Percentiles rank a stretch among this genome's conserved stretches.
phyloP scores from a whole-genome alignment of 176 grass and related monocot genomes.

The Microstegium vimineum region DNA sequence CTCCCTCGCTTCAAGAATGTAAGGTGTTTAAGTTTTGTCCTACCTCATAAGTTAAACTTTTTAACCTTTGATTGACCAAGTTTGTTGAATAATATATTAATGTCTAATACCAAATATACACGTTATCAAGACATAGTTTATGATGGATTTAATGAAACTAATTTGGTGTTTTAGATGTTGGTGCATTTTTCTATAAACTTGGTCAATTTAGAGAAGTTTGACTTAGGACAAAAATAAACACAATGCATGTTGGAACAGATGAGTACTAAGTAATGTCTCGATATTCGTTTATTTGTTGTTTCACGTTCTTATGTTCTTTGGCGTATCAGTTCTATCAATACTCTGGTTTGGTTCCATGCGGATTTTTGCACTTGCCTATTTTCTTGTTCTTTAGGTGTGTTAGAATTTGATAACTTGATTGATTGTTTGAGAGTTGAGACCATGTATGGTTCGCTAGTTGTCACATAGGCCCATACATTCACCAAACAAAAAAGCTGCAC shows the following conservation, averaged over 20 bases:
- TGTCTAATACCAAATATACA: background rate
- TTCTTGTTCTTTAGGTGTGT: conserved; percentile 1
- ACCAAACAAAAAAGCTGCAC: background rate
- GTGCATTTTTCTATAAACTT: background rate
- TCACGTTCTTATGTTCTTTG: background rate
- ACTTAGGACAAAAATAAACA: background rate
- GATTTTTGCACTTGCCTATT: background rate
- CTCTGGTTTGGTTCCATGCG: background rate
- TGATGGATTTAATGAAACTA: background rate
- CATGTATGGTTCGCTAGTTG: background rate
- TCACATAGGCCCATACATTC: background rate
- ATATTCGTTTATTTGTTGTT: background rate
- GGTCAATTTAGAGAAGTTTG: background rate
- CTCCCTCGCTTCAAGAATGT: background rate
- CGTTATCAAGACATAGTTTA: background rate
- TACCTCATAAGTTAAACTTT: background rate
- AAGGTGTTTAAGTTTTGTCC: background rate
- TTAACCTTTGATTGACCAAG: background rate
- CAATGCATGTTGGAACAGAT: background rate
- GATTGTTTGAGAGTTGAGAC: background rate
- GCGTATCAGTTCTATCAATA: background rate
- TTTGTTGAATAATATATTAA: background rate
- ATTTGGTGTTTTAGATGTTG: background rate
- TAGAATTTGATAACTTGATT: background rate
- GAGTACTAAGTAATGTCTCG: background rate